phyloP scores from a whole-genome alignment of 2,329 filamentous ascomycete genomes.

The Phyllosticta citriasiana region DNA sequence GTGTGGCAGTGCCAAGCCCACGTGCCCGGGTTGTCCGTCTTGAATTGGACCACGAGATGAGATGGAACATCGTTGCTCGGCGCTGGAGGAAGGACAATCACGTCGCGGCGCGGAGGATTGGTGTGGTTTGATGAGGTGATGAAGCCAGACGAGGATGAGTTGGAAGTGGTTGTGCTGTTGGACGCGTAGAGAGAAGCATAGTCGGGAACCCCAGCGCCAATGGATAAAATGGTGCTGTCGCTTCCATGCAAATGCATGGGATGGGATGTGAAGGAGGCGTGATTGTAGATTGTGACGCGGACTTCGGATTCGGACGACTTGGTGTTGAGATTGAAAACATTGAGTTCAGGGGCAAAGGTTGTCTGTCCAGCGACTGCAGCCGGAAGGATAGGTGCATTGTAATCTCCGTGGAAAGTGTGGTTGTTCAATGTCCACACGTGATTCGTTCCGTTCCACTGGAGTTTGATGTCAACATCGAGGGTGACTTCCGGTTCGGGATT shows the following conservation, averaged over 20 bases:
- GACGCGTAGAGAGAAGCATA: neutral
- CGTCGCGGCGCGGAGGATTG: constrained; percentile 31
- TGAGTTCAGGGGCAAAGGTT: constrained; percentile 17
- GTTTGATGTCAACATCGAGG: neutral
- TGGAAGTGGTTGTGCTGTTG: neutral
- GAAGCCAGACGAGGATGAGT: neutral
- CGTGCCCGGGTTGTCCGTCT: constrained; percentile 26
- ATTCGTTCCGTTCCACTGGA: neutral
- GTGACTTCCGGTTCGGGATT: neutral
- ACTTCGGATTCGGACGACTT: constrained; percentile 9
- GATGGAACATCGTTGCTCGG: neutral
- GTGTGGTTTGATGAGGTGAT: constrained; percentile 21
- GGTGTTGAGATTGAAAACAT: constrained; percentile 32
- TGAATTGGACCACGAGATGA: constrained; percentile 25
- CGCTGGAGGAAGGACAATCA: constrained; percentile 18
- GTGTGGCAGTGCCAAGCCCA: constrained; percentile 29
- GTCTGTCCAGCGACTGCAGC: constrained; percentile 24
- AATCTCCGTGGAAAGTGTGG: constrained; percentile 19
- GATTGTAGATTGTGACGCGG: constrained; percentile 26
- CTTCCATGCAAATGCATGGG: constrained; percentile 35
- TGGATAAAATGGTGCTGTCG: constrained; percentile 35
- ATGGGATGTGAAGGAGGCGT: constrained; percentile 15
- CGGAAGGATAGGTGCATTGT: constrained; percentile 29
- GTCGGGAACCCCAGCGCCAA: constrained; percentile 22
- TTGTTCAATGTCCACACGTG: constrained; percentile 4